These are phyloP conservation scores for Curvularia hawaiiensis DNA, from an alignment of 2,329 filamentous ascomycete genomes.

Conservation along the genomic window DNA sequence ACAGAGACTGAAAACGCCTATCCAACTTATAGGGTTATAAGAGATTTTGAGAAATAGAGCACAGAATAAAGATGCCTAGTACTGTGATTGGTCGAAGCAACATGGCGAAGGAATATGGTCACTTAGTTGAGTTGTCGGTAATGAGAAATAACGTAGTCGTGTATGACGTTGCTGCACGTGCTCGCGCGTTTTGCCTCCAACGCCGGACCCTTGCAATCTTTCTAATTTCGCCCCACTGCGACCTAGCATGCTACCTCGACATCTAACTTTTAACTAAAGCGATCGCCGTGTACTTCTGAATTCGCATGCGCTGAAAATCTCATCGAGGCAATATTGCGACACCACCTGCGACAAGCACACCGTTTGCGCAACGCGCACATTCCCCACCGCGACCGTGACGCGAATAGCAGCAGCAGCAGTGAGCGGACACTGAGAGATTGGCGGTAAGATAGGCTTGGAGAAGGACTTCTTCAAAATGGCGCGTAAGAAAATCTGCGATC, in stretches of 20 bases:
- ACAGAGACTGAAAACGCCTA: background rate
- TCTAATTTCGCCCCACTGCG: slow-evolving; percentile 12
- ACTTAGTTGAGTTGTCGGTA: background rate
- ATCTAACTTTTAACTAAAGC: background rate
- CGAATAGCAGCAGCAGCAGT: slow-evolving; percentile 4
- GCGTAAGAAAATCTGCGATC: slow-evolving; percentile 29
- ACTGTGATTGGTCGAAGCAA: too few relatives aligned
- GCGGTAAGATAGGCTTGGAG: slow-evolving; percentile 4
- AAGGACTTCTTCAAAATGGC: slow-evolving; percentile 24
- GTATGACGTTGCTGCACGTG: slow-evolving; percentile 14
- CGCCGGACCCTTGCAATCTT: slow-evolving; percentile 10
- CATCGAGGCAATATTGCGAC: background rate
- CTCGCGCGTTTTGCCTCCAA: slow-evolving; percentile 13
- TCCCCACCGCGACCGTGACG: slow-evolving; percentile 9
- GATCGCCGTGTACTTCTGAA: background rate
- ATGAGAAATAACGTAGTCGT: background rate
- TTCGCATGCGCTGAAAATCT: background rate
- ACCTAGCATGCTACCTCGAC: background rate
- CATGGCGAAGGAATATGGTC: too few relatives aligned
- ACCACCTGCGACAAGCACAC: background rate
- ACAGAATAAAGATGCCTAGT: too few relatives aligned
- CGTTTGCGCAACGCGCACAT: slow-evolving; percentile 7
- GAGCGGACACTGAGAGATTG: slow-evolving; percentile 2
- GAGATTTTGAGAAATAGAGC: too few relatives aligned
- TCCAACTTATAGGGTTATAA: too few relatives aligned